These are phyloP conservation scores for Sisymbrium irio DNA, from an alignment of 345 rosid genomes.

Conservation along the genomic window DNA sequence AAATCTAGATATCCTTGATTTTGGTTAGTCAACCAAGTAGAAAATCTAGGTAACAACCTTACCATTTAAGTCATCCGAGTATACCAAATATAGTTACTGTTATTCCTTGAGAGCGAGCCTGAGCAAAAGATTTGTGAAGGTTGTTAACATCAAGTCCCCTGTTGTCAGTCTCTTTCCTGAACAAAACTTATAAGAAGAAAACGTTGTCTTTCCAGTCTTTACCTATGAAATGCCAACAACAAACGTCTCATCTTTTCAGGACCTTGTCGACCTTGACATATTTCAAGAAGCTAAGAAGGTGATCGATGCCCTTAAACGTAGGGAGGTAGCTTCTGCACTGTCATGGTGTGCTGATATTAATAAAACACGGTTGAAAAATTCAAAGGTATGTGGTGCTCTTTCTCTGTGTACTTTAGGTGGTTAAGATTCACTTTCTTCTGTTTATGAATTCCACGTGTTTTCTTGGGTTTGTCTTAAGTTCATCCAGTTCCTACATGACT, in stretches of 20 bases:
- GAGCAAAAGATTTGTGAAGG: constrained; percentile 69
- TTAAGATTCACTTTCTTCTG: background rate
- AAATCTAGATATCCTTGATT: too few species aligned
- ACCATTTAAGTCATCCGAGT: too few species aligned
- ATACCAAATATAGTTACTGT: too few species aligned
- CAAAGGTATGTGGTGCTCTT: constrained; percentile 53
- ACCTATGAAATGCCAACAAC: constrained; percentile 8
- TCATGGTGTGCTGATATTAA: constrained; percentile 95
- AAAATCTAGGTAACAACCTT: too few species aligned
- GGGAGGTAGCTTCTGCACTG: constrained; percentile 80
- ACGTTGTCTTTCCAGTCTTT: too few species aligned
- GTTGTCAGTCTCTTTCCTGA: constrained; percentile 91
- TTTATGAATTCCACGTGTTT: background rate
- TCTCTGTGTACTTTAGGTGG: background rate
- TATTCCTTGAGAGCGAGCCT: constrained; percentile 81
- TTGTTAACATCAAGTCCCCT: constrained; percentile 93
- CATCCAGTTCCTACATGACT: background rate
- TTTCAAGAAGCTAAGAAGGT: constrained; percentile 86
- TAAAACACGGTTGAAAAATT: constrained; percentile 85
- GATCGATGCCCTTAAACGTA: constrained; percentile 77
- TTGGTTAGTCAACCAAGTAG: too few species aligned
- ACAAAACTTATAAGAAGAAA: too few species aligned
- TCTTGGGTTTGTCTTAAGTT: background rate
- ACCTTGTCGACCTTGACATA: constrained; percentile 90
- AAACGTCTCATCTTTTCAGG: constrained; percentile 44